Evolutionary conservation across 306 rosid genomes (phyloP), one percentile per base, ranked within the genome.

Genomic region (Ceratonia siliqua): DNA sequence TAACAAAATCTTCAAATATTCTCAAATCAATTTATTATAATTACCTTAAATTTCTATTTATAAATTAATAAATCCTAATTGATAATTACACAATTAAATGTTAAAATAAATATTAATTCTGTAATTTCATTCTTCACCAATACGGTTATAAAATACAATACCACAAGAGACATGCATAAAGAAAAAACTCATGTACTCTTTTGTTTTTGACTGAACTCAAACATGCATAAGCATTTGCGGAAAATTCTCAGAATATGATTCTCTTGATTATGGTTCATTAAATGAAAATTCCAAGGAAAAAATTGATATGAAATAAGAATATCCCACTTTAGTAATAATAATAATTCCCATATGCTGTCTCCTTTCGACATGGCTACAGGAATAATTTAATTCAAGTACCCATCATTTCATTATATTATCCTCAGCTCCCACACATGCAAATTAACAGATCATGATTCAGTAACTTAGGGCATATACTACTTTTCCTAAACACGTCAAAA

Each of bases 171-270:
- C n/a, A n/a, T n/a, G n/a, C n/a, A n/a, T n/a, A n/a, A n/a, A n/a
- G n/a, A n/a, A n/a, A n/a, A n/a, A n/a, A n/a, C n/a, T n/a, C n/a
- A n/a, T n/a, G n/a, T n/a, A n/a, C n/a, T n/a, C n/a, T n/a, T n/a
- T n/a, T n/a, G n/a, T n/a, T n/a, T n/a, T n/a, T n/a, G 64, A 68
- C 58, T 45, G 8, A 42, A 39, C 43, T 33, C 77, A 22, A 75
- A 70, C 57, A 53, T 38, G 20, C 11, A 62, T 38, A 3, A 18
- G 14, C 28, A 64, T 24, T 63, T 3, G 52, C 46, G 35, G 25
- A 58, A 72, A 57, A 74, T 64, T 82, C 66, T 33, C 18, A 75
- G 94, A 86, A 89, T 83, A 79, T 5, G 90, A 80, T 87, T 83
- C 91, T 81, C 25, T 59, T 20, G 17, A 57, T 62, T 50, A 42